Conservation (phyloP, 768 basidiomycete species). For the Trametes elegans region DNA sequence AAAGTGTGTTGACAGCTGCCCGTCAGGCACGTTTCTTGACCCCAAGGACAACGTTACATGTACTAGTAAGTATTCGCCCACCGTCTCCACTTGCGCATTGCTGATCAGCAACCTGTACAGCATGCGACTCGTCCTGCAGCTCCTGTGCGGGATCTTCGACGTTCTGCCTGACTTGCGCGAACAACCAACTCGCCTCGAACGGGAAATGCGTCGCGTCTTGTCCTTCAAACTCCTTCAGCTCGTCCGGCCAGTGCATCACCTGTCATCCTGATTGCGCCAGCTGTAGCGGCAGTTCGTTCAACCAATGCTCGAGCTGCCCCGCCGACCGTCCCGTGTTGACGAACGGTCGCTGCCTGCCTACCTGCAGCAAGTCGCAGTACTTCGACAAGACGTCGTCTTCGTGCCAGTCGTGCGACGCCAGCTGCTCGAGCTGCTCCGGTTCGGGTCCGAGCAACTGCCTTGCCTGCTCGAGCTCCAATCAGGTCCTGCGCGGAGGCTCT, state of each 20-base stretch:
- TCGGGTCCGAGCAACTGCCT: constrained; percentile 67
- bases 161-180: constrained; percentile 73
- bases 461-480: constrained; percentile 62
- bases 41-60: constrained; percentile 75
- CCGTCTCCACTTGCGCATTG: neutral
- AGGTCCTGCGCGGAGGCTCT: constrained; percentile 62
- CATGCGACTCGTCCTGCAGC: constrained; percentile 71
- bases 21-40: constrained; percentile 68
- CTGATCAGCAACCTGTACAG: constrained; percentile 31
- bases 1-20: constrained; percentile 67
- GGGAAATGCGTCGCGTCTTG: constrained; percentile 79
- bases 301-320: constrained; percentile 75
- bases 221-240: constrained; percentile 66
- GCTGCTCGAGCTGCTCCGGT: constrained; percentile 77
- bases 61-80: constrained; percentile 63
- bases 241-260: constrained; percentile 61
- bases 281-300: constrained; percentile 76
- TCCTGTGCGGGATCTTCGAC: constrained; percentile 66
- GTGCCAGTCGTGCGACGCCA: constrained; percentile 72
- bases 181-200: constrained; percentile 60
- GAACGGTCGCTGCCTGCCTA: constrained; percentile 75
- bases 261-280: constrained; percentile 88
- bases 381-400: constrained; percentile 62
- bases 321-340: constrained; percentile 66
- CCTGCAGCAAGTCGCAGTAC: constrained; percentile 70